These are phyloP conservation scores for Sugiyamaella floridensis DNA, from an alignment of 805 yeast genomes.

Conservation along the genomic window DNA sequence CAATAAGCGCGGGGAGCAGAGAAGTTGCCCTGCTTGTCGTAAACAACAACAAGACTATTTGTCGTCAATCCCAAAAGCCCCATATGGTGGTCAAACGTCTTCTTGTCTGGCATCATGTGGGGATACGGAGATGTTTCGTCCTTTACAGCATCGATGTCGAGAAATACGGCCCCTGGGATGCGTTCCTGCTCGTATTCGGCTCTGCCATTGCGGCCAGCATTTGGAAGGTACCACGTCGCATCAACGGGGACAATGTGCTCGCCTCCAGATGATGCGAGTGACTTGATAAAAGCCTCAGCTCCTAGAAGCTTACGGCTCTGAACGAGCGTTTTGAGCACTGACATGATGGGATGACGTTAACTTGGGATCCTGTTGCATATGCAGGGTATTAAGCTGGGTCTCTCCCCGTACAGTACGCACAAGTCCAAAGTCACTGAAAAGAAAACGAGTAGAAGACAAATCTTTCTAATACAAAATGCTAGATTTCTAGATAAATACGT, in stretches of 20 bases:
- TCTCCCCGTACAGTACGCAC: neutral
- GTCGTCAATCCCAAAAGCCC: constrained; percentile 25
- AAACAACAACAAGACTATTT: constrained; percentile 63
- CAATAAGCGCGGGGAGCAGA: constrained; percentile 89
- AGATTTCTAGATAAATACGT: neutral
- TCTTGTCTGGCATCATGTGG: constrained; percentile 76
- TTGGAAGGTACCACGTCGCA: constrained; percentile 91
- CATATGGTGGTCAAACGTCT: constrained; percentile 45
- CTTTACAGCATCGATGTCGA: constrained; percentile 68
- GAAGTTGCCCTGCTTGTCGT: constrained; percentile 79
- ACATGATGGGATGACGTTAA: neutral
- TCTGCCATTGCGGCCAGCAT: constrained; percentile 50
- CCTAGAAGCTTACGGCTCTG: constrained; percentile 1
- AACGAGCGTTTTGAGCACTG: constrained; percentile 1
- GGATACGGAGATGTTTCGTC: constrained; percentile 63
- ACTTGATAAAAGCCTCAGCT: neutral
- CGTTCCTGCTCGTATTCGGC: constrained; percentile 48
- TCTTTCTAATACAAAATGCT: neutral
- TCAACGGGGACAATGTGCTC: constrained; percentile 49
- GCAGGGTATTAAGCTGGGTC: neutral
- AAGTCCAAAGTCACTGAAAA: too few species aligned
- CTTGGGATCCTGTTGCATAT: neutral
- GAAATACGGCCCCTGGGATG: constrained; percentile 59
- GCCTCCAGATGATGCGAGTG: neutral
- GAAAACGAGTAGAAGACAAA: neutral